These are phyloP conservation scores for Helenozyma baotianmanensis DNA, from an alignment of 805 yeast genomes.

Conservation along the genomic window DNA sequence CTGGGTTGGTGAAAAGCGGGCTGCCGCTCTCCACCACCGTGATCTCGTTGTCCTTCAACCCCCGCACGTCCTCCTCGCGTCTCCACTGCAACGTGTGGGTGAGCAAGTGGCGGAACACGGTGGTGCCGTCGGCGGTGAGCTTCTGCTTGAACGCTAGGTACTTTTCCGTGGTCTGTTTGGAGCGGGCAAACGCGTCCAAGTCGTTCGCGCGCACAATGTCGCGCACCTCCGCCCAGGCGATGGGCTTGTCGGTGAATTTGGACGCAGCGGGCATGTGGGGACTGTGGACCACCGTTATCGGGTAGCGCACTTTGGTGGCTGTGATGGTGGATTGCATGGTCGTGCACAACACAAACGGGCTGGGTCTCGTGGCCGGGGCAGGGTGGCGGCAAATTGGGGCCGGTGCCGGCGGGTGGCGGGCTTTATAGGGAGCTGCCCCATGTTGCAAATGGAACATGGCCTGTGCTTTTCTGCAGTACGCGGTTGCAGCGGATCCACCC, in stretches of 20 bases:
- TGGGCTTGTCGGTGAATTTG: constrained; percentile 33
- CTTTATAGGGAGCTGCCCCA: too few species aligned
- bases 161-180: constrained; percentile 34
- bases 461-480: too few species aligned
- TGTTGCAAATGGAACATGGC: too few species aligned
- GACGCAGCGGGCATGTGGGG: constrained; percentile 37
- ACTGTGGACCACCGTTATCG: constrained; percentile 17
- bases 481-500: too few species aligned
- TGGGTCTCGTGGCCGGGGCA: neutral
- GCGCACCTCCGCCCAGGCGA: constrained; percentile 43
- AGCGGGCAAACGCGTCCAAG: constrained; percentile 47
- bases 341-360: neutral
- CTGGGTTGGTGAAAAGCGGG: constrained; percentile 36
- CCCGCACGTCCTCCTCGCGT: constrained; percentile 19
- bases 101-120: constrained; percentile 48
- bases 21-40: constrained; percentile 26
- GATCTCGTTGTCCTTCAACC: constrained; percentile 13
- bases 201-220: constrained; percentile 37
- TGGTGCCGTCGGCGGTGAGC: constrained; percentile 29
- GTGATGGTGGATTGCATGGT: neutral
- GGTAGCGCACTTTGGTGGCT: constrained; percentile 3
- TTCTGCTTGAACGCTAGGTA: constrained; percentile 45
- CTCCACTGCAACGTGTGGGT: constrained; percentile 50
- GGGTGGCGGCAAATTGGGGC: neutral
- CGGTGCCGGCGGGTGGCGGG: constrained; percentile 1